phyloP scores from a whole-genome alignment of 441 rosid species.

The Brassica hybrid region DNA sequence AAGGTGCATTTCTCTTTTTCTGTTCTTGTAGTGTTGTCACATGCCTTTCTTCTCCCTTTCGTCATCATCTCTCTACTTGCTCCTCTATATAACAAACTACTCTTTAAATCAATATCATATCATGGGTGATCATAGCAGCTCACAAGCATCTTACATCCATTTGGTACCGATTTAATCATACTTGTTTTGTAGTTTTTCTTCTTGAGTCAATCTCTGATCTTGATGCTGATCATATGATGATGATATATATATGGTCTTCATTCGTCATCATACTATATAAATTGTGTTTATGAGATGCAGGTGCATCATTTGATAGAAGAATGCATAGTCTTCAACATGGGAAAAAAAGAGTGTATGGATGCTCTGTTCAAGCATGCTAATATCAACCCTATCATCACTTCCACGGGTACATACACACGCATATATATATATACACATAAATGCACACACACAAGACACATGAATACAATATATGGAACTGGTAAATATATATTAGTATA shows the following conservation, averaged over 20 bases:
- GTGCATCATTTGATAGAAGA: slow-evolving; percentile 94
- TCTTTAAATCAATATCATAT: slow-evolving; percentile 12
- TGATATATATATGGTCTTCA: neutral
- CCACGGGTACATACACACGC: slow-evolving; percentile 56
- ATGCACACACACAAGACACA: neutral
- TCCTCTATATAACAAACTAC: neutral
- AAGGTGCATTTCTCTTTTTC: slow-evolving; percentile 9
- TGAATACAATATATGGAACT: neutral
- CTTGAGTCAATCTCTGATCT: neutral
- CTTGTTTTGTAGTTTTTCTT: neutral
- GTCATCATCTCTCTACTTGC: slow-evolving; percentile 16
- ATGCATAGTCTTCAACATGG: slow-evolving; percentile 83
- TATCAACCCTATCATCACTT: slow-evolving; percentile 81
- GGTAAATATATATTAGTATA: neutral
- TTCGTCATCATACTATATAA: neutral
- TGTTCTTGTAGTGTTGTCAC: slow-evolving; percentile 16
- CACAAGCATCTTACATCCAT: slow-evolving; percentile 81
- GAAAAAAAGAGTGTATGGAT: slow-evolving; percentile 91
- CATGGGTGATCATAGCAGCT: slow-evolving; percentile 51
- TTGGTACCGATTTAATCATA: slow-evolving; percentile 49
- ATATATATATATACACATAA: no score
- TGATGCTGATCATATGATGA: neutral
- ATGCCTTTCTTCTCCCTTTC: slow-evolving; percentile 23
- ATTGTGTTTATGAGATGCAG: slow-evolving; percentile 43
- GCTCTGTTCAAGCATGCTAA: slow-evolving; percentile 88